Percentiles rank a stretch among this genome's conserved stretches.
These are phyloP conservation scores for Hebeloma cylindrosporum DNA, from an alignment of 768 basidiomycete genomes.

Conservation along the genomic window DNA sequence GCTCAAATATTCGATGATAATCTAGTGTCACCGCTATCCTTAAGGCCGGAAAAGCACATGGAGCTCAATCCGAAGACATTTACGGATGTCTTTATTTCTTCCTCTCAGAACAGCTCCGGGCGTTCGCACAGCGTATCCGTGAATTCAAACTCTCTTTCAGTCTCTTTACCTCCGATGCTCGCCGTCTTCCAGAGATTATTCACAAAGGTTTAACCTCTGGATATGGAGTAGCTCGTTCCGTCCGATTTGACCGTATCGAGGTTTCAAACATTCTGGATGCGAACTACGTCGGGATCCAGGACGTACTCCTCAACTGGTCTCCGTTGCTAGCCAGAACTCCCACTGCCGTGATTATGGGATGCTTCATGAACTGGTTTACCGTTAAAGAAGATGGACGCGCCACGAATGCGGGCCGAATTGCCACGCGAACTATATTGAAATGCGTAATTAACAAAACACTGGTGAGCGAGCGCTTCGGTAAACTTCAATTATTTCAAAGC, in stretches of 20 bases:
- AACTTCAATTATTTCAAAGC: too few species aligned
- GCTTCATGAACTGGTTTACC: constrained; percentile 50
- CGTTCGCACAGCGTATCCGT: constrained; percentile 36
- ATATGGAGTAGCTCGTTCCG: constrained; percentile 22
- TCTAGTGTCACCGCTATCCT: constrained; percentile 35
- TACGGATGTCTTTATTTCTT: constrained; percentile 53
- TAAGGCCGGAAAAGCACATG: constrained; percentile 33
- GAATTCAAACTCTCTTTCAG: constrained; percentile 33
- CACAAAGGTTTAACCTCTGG: constrained; percentile 11
- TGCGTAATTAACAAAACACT: constrained; percentile 12
- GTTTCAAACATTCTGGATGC: constrained; percentile 49
- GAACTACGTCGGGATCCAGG: constrained; percentile 39
- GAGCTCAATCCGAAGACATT: constrained; percentile 42
- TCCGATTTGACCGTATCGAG: constrained; percentile 45
- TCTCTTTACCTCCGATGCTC: constrained; percentile 33
- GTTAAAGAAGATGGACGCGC: constrained; percentile 20
- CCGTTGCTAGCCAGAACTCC: constrained; percentile 33
- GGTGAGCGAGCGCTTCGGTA: constrained; percentile 1
- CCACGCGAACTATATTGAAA: neutral
- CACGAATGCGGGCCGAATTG: neutral
- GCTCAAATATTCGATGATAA: neutral
- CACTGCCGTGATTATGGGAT: constrained; percentile 37
- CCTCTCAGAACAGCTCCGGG: constrained; percentile 38
- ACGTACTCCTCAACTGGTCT: constrained; percentile 36
- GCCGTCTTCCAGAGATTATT: constrained; percentile 28